Base-by-base conservation (phyloP, 2,329 filamentous ascomycete species). In the Penicillium hordei region DNA sequence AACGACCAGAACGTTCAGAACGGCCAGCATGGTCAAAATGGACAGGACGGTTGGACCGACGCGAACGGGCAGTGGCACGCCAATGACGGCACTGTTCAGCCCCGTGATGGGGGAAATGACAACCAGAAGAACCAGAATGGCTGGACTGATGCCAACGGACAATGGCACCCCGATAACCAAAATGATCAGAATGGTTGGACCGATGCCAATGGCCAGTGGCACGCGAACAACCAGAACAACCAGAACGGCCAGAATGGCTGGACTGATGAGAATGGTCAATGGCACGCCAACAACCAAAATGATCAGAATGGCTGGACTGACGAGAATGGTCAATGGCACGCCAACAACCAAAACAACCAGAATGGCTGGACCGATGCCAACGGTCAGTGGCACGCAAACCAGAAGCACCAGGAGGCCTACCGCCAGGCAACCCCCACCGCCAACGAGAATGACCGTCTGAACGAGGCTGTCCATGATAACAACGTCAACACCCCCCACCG, bases 111-210 rank as follows among this genome's bases (percentile, higher is more conserved):
- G 2, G 31, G 15, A 15, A 33, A 15, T 33, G 31, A 33, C 31
- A 33, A 33, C 31, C 5, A 33, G 31, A 33, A 33, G 31, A 33
- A 5, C 31, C 29, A 29, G 2, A 33, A 33, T 33, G 31, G 31
- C 12, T 33, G 31, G 31, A 33, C 31, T 33, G 31, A 33, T 13
- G 12, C 12, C 31, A 33, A 33, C 31, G 31, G 31, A 33, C 12
- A 33, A 13, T 33, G 31, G 31, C 31, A 33, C 31, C 2, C 4
- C 12, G 31, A 5, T 33, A 33, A 33, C 31, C 21, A 45, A 7
- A 59, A 64, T 48, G 40, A 31, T 19, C 34, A 60, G 9, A 51
- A 54, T 21, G 61, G 63, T 10, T 65, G 63, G 63, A 56, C 53
- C 15, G 53, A 56, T 5, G 21, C 39, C 21, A 42, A 55, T 4